These are phyloP conservation scores for Ogataea nakhonphanomensis DNA, from an alignment of 805 yeast genomes.

Conservation along the genomic window DNA sequence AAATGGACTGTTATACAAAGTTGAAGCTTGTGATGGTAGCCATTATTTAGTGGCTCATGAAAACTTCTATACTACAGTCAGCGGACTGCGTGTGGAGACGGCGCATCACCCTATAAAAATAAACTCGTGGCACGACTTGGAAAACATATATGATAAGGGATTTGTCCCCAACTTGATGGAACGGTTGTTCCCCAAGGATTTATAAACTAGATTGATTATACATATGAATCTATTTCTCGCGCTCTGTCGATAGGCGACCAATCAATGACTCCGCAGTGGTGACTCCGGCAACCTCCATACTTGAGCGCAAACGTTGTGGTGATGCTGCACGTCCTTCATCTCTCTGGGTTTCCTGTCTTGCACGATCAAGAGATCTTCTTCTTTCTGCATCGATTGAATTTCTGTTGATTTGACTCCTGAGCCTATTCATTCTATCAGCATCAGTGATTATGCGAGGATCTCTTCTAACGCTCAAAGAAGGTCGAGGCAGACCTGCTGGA, in stretches of 20 bases:
- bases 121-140: constrained; percentile 31
- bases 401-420: constrained; percentile 18
- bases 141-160: constrained; percentile 49
- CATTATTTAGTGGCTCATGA: neutral
- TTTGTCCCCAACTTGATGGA: constrained; percentile 40
- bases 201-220: constrained; percentile 8
- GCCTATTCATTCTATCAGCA: constrained; percentile 20
- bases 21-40: neutral
- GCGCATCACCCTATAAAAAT: constrained; percentile 11
- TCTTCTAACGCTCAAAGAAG: constrained; percentile 27
- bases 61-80: constrained; percentile 1
- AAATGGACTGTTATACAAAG: constrained; percentile 29
- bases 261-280: constrained; percentile 35
- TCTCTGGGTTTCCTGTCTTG: constrained; percentile 23
- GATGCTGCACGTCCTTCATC: constrained; percentile 22
- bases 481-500: constrained; percentile 34
- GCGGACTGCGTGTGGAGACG: constrained; percentile 2
- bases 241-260: constrained; percentile 23
- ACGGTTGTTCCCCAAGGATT: constrained; percentile 28
- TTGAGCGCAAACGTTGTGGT: constrained; percentile 32
- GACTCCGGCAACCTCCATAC: constrained; percentile 37
- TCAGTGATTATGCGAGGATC: constrained; percentile 20
- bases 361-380: constrained; percentile 24
- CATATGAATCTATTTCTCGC: constrained; percentile 4
- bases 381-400: constrained; percentile 21